Percentiles rank a stretch among this genome's conserved stretches.
Evolutionary conservation across 2,329 filamentous ascomycete species (phyloP).

Genomic region (Pseudocercospora eumusae): DNA sequence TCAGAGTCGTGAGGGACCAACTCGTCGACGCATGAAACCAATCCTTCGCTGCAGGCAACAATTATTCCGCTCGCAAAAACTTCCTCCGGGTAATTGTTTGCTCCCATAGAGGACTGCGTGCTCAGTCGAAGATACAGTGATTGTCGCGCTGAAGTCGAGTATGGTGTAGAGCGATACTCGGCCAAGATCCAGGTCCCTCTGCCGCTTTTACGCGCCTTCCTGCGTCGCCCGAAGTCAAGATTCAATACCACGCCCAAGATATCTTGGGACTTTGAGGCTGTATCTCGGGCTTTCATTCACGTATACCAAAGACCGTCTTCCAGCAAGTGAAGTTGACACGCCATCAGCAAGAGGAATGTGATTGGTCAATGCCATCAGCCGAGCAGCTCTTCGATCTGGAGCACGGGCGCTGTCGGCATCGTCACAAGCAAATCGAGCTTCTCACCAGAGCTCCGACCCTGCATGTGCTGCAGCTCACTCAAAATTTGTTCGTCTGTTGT

Average conservation of each 20-base stretch:
- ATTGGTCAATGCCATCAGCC: slow-evolving; percentile 3
- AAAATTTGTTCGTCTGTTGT: slow-evolving; percentile 11
- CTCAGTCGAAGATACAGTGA: too few relatives aligned
- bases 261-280: not conserved
- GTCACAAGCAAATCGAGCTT: slow-evolving; percentile 11
- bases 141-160: too few relatives aligned
- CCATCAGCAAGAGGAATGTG: not conserved
- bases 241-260: not conserved
- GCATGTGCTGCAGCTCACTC: slow-evolving; percentile 11
- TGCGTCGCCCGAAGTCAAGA: slow-evolving; percentile 7
- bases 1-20: too few relatives aligned
- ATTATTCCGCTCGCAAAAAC: not conserved
- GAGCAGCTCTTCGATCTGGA: slow-evolving; percentile 1
- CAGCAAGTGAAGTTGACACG: slow-evolving; percentile 13
- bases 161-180: not conserved
- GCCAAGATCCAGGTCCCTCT: not conserved
- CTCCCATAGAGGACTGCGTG: too few relatives aligned
- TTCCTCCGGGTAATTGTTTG: too few relatives aligned
- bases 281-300: not conserved
- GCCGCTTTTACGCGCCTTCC: not conserved
- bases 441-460: slow-evolving; percentile 13
- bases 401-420: slow-evolving; percentile 3
- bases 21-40: too few relatives aligned
- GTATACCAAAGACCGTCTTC: not conserved
- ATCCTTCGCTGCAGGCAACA: not conserved